Base-by-base conservation (phyloP, 208 protist species). In the Trypanosoma conorhini region DNA sequence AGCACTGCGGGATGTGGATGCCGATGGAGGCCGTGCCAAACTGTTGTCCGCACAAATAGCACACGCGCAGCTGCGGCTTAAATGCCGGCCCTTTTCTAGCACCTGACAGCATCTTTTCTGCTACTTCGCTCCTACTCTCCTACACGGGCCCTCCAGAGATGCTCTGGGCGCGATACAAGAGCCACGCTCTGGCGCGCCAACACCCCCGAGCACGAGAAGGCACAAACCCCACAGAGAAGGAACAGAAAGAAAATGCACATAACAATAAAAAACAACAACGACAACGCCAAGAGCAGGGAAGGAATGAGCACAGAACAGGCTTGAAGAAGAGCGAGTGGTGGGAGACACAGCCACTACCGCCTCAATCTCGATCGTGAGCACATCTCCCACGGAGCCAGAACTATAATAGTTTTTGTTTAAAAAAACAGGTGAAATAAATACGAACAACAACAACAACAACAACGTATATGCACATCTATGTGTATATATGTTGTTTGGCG, bases 1-100 rank as follows among this genome's bases (percentile, higher is more conserved):
- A 95, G 71, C 94, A 98, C 75, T 96, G 89, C 8, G 88, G 89
- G 48, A 96, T 85, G 74, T 98, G 94, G 63, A 98, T 98, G 52
- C 77, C 83, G 40, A 98, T 89, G 42, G 91, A 96, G 3, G 82
- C 81, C 33, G 70, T 88, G 33, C 94, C 92, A 71, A 96, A 98
- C 78, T 97, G 89, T 42, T 95, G 88, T 10, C 92, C 92, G 67
- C 87, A 93, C 13, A 96, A 76, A 64, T 97, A 97, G 72, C 92
- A 96, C 33, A 93, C 80, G 1, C 82, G 76, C 44, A 96, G 72
- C n/a, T 84, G 72, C 8, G 91, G 91, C 21, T 82, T 71, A 31
- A 63, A 72, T 30, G 60, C 72, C 48, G 72, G 72, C 24, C 72
- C 72, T 52, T 72, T 77, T n/a, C 59, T 52, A 26, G 59, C 42